Evolutionary conservation across 148 eudicot genomes (phyloP).

Genomic region (Mesembryanthemum crystallinum): DNA sequence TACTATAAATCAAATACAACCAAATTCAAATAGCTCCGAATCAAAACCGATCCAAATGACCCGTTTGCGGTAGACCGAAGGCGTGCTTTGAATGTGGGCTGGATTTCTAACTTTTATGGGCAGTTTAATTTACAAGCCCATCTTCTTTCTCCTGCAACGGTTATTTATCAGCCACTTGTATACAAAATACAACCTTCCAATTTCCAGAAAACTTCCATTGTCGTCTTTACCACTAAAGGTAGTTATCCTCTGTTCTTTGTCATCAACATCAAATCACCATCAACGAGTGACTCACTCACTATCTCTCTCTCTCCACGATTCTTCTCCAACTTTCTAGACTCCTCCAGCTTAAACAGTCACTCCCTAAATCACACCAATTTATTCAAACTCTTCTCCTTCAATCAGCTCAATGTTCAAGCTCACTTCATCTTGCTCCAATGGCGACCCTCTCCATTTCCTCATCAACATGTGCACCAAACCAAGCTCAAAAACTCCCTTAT

Average conservation of each 20-base stretch:
- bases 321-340: conserved; percentile 38
- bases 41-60: no score
- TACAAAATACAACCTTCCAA: not conserved
- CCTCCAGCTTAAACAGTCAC: conserved; percentile 7
- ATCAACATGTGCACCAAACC: conserved; percentile 32
- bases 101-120: no score
- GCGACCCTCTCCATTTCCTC: conserved; percentile 36
- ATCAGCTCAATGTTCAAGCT: conserved; percentile 11
- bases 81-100: no score
- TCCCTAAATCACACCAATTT: not conserved
- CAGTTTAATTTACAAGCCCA: no score
- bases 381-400: not conserved
- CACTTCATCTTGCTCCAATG: conserved; percentile 33
- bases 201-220: not conserved
- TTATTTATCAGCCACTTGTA: not conserved
- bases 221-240: not conserved
- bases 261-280: not conserved
- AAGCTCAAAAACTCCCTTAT: conserved; percentile 18
- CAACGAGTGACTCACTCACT: conserved; percentile 13
- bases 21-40: no score
- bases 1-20: no score
- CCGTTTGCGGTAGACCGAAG: no score
- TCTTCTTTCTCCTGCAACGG: not conserved
- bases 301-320: not conserved
- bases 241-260: not conserved